Evolutionary conservation across 495 filamentous ascomycete genomes (phyloP), one percentile per base, ranked within the genome.

Genomic region (Penicillium diatomitis): DNA sequence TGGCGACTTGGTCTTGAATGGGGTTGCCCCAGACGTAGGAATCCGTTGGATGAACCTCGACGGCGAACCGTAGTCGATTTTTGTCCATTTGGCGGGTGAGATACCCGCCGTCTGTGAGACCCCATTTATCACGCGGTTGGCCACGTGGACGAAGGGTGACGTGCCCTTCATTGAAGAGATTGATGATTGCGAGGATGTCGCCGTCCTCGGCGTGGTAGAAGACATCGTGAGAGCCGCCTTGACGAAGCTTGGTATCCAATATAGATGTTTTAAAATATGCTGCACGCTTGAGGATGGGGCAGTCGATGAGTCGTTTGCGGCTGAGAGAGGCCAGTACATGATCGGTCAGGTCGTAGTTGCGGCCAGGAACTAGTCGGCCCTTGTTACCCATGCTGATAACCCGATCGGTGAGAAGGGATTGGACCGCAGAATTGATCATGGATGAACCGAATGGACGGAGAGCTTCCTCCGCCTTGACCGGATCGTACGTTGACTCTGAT

Each of bases 41-140:
- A 2, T 65, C 60, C n/a, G 60, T 52, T 0, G 84, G 83, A 5
- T 60, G 55, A 20, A 87, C 56, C 6, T 81, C 75, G 28, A 90
- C 62, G 3, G 75, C 61, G 62, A 89, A 92, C 52, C 76, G 61
- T 3, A 83, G 69, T 8, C 75, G 73, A 36, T 71, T 64, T 50
- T 83, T 87, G 42, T 88, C 81, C 61, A 89, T 86, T 44, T 79
- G 73, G 12, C 82, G 68, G 1, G 83, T 85, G 47, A 84, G 73
- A 60, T 95, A 94, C 68, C 81, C 76, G 3, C 80, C 82, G 41
- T 87, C 80, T 31, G 62, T 72, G 9, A 90, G 78, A 29, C 90
- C 90, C 64, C 83, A 87, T 48, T 81, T 80, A 48, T 86, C 79
- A 42, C 78, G 67, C 0, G 84, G 85, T 3, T 81, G 71, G 46